Percentiles rank a stretch among this genome's conserved stretches.
These are phyloP conservation scores for Endoconidiophora laricicola DNA, from an alignment of 2,329 filamentous ascomycete species.

Conservation along the genomic window DNA sequence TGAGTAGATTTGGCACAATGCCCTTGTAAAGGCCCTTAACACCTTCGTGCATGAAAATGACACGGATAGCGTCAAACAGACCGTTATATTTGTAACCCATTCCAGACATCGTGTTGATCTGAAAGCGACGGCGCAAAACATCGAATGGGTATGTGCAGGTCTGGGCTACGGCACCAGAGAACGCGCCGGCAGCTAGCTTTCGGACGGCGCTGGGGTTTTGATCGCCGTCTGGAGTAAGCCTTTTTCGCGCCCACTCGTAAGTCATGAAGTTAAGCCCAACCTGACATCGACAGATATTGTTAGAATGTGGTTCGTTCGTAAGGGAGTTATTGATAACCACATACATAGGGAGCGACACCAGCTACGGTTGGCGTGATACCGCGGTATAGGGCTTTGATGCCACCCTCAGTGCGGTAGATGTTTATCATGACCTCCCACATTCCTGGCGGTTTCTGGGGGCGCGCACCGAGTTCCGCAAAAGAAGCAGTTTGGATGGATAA, in stretches of 20 bases:
- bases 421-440: conserved; percentile 72
- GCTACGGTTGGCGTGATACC: conserved; percentile 89
- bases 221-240: conserved; percentile 75
- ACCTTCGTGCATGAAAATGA: conserved; percentile 75
- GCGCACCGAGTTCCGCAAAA: conserved; percentile 57
- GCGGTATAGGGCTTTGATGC: conserved; percentile 70
- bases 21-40: conserved; percentile 83
- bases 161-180: conserved; percentile 92
- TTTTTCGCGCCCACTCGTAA: conserved; percentile 74
- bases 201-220: conserved; percentile 62
- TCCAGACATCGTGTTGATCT: conserved; percentile 98
- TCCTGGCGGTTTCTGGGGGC: conserved; percentile 57
- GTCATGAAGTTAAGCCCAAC: conserved; percentile 98
- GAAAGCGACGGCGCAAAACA: conserved; percentile 81
- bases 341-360: conserved; percentile 84
- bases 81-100: conserved; percentile 94
- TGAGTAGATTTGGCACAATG: conserved; percentile 84
- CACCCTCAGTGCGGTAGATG: conserved; percentile 90
- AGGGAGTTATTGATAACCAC: conserved; percentile 13
- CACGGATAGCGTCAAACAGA: conserved; percentile 63
- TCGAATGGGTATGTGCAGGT: conserved; percentile 99
- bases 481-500: conserved; percentile 97
- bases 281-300: conserved; percentile 24
- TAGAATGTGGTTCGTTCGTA: background rate
- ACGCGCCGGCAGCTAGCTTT: conserved; percentile 76